Conservation (phyloP, 2,329 filamentous ascomycete species). For the Diaporthe nobilis region DNA sequence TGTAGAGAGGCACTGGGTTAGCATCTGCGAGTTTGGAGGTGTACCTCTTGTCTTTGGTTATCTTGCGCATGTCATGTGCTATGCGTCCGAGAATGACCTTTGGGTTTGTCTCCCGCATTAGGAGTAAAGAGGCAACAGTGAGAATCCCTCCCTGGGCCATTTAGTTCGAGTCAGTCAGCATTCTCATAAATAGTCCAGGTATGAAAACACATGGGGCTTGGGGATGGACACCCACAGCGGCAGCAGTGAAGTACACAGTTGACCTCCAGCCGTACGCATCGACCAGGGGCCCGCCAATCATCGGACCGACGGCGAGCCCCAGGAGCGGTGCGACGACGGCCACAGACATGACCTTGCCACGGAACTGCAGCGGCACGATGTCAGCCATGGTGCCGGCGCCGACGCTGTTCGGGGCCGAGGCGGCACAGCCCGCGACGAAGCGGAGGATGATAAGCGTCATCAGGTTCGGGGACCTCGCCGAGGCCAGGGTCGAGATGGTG, state of each 20-base stretch:
- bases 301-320: slow-evolving; percentile 55
- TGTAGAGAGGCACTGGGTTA: slow-evolving; percentile 2
- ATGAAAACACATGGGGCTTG: too few relatives aligned
- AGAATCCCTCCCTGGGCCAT: slow-evolving; percentile 40
- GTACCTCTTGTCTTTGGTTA: slow-evolving; percentile 24
- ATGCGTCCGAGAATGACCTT: slow-evolving; percentile 51
- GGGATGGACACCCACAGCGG: background rate
- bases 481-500: slow-evolving; percentile 54
- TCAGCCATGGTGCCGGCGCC: slow-evolving; percentile 65
- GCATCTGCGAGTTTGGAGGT: slow-evolving; percentile 17
- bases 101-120: slow-evolving; percentile 41
- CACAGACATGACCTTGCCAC: slow-evolving; percentile 63
- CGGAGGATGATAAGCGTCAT: slow-evolving; percentile 63
- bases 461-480: slow-evolving; percentile 55
- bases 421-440: slow-evolving; percentile 66
- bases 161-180: background rate
- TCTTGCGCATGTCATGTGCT: slow-evolving; percentile 27
- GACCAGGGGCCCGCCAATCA: slow-evolving; percentile 73
- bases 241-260: slow-evolving; percentile 27
- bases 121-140: slow-evolving; percentile 54
- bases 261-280: slow-evolving; percentile 71
- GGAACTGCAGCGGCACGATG: slow-evolving; percentile 50
- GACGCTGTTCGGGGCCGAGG: slow-evolving; percentile 66
- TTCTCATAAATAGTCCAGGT: background rate
- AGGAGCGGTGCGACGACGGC: slow-evolving; percentile 68